Evolutionary conservation across 495 filamentous ascomycete genomes (phyloP).

Genomic region (Aspergillus sclerotioniger): DNA sequence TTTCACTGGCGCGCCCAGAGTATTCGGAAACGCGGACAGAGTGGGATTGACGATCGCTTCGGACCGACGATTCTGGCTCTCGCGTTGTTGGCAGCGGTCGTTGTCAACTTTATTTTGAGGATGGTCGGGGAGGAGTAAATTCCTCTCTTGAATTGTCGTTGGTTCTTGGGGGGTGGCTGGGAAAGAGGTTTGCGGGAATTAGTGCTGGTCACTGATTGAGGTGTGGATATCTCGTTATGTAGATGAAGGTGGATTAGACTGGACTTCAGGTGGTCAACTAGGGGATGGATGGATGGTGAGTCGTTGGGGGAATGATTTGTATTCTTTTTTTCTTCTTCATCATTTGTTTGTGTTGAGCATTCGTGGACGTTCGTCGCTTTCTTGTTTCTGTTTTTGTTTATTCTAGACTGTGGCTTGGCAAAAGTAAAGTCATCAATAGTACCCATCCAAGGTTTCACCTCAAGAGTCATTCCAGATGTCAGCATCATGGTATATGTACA

Average conservation of each 20-base stretch:
- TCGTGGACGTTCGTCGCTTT: background rate
- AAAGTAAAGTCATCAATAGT: background rate
- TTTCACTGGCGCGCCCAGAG: conserved; percentile 97
- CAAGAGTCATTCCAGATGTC: background rate
- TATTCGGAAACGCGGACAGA: conserved; percentile 86
- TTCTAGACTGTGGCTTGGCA: background rate
- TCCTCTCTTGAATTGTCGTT: too few species aligned
- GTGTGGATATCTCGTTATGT: too few species aligned
- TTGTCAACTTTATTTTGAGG: conserved; percentile 91
- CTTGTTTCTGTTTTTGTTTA: background rate
- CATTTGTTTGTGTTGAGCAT: too few species aligned
- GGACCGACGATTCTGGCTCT: conserved; percentile 88
- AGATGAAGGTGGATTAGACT: too few species aligned
- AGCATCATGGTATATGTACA: background rate
- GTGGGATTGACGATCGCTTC: conserved; percentile 92
- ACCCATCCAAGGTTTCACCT: background rate
- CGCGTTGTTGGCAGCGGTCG: conserved; percentile 76
- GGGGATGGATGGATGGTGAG: too few species aligned
- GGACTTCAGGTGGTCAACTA: too few species aligned
- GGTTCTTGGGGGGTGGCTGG: background rate
- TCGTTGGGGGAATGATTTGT: too few species aligned
- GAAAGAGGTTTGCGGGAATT: too few species aligned
- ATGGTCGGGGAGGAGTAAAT: conserved; percentile 51
- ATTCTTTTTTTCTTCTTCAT: conserved; percentile 2
- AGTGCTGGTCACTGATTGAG: too few species aligned